phyloP scores from a whole-genome alignment of 768 basidiomycete species.

The Grammothele lineata region DNA sequence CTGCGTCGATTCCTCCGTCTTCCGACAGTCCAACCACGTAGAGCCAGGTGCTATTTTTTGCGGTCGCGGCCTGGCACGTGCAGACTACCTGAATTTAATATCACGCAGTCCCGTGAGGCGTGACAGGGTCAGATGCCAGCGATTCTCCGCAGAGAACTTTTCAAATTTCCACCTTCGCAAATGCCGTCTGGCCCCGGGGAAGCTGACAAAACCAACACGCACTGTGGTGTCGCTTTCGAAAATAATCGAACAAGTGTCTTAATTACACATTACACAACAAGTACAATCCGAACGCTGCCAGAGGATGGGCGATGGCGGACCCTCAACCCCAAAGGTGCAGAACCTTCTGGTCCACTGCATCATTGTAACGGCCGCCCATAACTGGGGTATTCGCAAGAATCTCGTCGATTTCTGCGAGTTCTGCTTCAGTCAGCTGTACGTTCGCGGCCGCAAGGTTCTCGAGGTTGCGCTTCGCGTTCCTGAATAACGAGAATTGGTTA shows the following conservation, averaged over 20 bases:
- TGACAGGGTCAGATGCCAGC: background rate
- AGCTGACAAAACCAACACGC: too few relatives aligned
- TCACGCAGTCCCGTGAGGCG: background rate
- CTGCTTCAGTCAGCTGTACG: conserved; percentile 29
- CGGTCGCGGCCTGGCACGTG: too few relatives aligned
- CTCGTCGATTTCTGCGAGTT: conserved; percentile 35
- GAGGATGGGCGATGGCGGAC: too few relatives aligned
- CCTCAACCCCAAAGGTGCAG: conserved; percentile 32
- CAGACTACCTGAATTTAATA: too few relatives aligned
- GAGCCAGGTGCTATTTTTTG: too few relatives aligned
- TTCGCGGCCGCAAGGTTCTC: conserved; percentile 40
- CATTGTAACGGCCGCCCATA: conserved; percentile 37
- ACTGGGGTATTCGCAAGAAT: conserved; percentile 32
- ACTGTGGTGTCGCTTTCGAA: too few relatives aligned
- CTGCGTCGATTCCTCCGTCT: background rate
- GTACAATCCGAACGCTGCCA: too few relatives aligned
- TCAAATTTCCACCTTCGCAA: too few relatives aligned
- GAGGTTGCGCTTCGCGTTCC: conserved; percentile 36
- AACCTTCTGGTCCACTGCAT: conserved; percentile 13
- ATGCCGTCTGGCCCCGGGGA: too few relatives aligned
- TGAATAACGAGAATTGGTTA: conserved; percentile 13
- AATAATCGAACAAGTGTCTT: too few relatives aligned
- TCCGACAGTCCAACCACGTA: too few relatives aligned
- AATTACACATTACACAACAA: too few relatives aligned
- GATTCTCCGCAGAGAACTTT: background rate